phyloP scores from a whole-genome alignment of 2,329 filamentous ascomycete species.

The Elsinoe fawcettii region DNA sequence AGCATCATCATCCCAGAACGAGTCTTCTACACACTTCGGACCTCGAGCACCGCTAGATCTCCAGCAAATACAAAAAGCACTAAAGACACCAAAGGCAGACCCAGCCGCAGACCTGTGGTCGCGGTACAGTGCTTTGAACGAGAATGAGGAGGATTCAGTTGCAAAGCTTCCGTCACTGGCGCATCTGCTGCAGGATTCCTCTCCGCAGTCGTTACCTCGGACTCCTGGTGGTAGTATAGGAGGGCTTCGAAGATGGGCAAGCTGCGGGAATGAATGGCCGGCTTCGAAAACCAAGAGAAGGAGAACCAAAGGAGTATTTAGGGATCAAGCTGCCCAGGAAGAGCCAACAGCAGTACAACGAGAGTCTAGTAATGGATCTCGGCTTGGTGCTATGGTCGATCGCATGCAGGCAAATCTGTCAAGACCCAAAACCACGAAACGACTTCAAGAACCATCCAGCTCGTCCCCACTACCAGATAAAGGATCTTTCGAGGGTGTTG shows the following conservation, averaged over 20 bases:
- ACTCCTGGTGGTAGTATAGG: slow-evolving; percentile 39
- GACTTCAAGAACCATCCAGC: slow-evolving; percentile 35
- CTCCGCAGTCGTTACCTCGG: slow-evolving; percentile 36
- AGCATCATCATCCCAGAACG: slow-evolving; percentile 31
- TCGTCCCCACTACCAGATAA: slow-evolving; percentile 40
- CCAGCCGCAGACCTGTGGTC: slow-evolving; percentile 42
- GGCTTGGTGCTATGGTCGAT: slow-evolving; percentile 32
- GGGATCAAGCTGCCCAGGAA: slow-evolving; percentile 21
- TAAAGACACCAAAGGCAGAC: slow-evolving; percentile 40
- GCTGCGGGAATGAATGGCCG: slow-evolving; percentile 44
- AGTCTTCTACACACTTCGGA: slow-evolving; percentile 25
- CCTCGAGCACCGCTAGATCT: slow-evolving; percentile 24
- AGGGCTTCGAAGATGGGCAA: slow-evolving; percentile 43
- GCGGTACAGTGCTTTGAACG: slow-evolving; percentile 34
- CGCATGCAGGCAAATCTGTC: slow-evolving; percentile 39
- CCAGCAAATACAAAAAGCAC: slow-evolving; percentile 22
- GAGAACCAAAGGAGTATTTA: slow-evolving; percentile 30
- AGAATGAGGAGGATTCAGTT: slow-evolving; percentile 30
- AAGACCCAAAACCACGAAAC: slow-evolving; percentile 19
- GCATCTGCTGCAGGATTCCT: slow-evolving; percentile 39
- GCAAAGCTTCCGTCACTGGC: slow-evolving; percentile 35
- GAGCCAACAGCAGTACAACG: slow-evolving; percentile 19
- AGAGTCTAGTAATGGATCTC: slow-evolving; percentile 24
- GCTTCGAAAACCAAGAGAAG: slow-evolving; percentile 35
- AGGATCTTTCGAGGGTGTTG: slow-evolving; percentile 17